Evolutionary conservation across 2,329 filamentous ascomycete species (phyloP), one percentile per base, ranked within the genome.

Genomic region (Boeremia exigua): DNA sequence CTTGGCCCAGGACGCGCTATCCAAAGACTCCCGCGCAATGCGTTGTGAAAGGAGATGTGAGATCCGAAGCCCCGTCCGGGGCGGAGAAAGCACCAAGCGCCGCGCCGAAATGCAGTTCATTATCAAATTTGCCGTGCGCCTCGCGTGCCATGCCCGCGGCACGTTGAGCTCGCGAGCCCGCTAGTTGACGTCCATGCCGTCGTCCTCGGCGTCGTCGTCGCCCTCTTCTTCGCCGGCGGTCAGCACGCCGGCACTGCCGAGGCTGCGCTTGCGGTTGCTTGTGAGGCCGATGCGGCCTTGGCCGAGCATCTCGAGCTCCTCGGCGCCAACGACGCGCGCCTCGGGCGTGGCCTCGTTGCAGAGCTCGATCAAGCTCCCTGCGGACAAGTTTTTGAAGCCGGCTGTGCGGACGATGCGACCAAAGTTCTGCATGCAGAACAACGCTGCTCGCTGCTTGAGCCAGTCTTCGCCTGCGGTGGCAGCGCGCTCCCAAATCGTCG

Each of bases 401-500:
- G 88, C 84, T 0, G 93, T 97, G 15, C 95, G 88, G 19, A 98
- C 95, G 27, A 99, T 86, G 42, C 95, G 88, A 48, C 95, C 95
- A 92, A 95, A 99, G 75, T 98, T 91, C 34, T 89, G 89, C 76
- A 99, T 86, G 72, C 92, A 97, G 76, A 96, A 98, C 42, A 82
- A 83, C 0, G 93, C 93, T 0, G 95, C 92, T 48, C 94, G 88
- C 66, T 91, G 90, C 73, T 92, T 91, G 34, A 99, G 83, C 92
- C 93, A 97, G 48, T 96, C 91, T 76, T 99, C 95, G 65, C 88
- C 91, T 14, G 95, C 94, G 12, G 94, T 86, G 7, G 89, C 90
- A 2, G 95, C 92, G 62, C 92, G 92, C 75, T 98, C 93, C 92
- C 96, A 99, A 53, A 96, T 93, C 65, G 96, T 89, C 61, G 95